These are phyloP conservation scores for Annulohypoxylon stygium DNA, from an alignment of 495 filamentous ascomycete genomes.

Conservation along the genomic window DNA sequence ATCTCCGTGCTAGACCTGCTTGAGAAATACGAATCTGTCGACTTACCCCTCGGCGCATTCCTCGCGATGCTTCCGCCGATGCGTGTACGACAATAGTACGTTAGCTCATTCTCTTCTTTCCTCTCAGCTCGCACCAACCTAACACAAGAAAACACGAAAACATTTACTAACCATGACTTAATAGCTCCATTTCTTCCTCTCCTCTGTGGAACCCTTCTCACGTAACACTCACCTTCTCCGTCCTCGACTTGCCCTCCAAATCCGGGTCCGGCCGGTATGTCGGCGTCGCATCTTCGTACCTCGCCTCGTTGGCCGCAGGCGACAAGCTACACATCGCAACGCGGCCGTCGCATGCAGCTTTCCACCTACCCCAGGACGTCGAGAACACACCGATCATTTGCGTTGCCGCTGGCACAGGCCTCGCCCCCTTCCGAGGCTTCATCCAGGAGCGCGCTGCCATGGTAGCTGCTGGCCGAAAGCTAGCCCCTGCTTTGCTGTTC, in stretches of 20 bases:
- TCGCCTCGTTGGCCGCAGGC: slow-evolving; percentile 69
- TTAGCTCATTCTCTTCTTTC: background rate
- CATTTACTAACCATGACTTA: slow-evolving; percentile 26
- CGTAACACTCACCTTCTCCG: slow-evolving; percentile 75
- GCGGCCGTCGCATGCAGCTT: slow-evolving; percentile 68
- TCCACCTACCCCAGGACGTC: slow-evolving; percentile 73
- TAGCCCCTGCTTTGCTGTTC: slow-evolving; percentile 73
- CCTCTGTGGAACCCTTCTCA: slow-evolving; percentile 68
- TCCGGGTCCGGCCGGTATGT: slow-evolving; percentile 62
- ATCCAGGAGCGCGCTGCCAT: slow-evolving; percentile 73
- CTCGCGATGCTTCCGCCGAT: slow-evolving; percentile 79
- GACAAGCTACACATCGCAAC: slow-evolving; percentile 74
- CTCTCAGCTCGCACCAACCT: background rate
- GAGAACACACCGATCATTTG: slow-evolving; percentile 75
- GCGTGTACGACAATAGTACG: slow-evolving; percentile 77
- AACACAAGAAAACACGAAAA: background rate
- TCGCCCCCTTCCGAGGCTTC: slow-evolving; percentile 80
- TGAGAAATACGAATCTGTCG: slow-evolving; percentile 66
- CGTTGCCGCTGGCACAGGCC: slow-evolving; percentile 66
- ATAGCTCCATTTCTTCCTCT: slow-evolving; percentile 79
- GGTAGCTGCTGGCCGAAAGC: slow-evolving; percentile 63
- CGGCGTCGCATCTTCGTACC: slow-evolving; percentile 72
- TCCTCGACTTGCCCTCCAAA: slow-evolving; percentile 70
- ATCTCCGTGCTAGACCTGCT: slow-evolving; percentile 75
- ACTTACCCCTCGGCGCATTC: slow-evolving; percentile 71